Percentiles rank a stretch among this genome's conserved stretches.
Conservation (phyloP, 1,284 basidiomycete species). For the Apiotrichum montevideense region DNA sequence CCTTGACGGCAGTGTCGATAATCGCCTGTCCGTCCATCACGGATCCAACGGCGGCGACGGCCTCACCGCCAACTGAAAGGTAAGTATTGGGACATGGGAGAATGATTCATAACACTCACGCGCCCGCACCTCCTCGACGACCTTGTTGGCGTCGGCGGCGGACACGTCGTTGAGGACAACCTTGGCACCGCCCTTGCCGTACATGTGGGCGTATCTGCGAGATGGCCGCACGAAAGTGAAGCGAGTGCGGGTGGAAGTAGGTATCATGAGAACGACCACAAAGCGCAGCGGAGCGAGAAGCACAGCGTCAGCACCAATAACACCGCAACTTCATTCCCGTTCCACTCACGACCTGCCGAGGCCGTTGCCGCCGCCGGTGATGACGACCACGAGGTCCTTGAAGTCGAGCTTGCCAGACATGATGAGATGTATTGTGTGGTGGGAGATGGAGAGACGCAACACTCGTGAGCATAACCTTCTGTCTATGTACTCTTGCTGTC, state of each 20-base stretch:
- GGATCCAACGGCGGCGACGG: conserved; percentile 78
- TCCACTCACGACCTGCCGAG: conserved; percentile 58
- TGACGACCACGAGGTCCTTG: conserved; percentile 84
- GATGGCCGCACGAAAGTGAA: too few species aligned
- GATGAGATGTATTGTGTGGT: not conserved
- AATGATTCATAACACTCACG: conserved; percentile 51
- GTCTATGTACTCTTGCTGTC: too few species aligned
- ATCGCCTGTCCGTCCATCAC: conserved; percentile 83
- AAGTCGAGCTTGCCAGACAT: conserved; percentile 50
- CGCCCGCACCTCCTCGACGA: conserved; percentile 80
- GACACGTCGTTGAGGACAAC: conserved; percentile 95
- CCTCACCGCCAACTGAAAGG: conserved; percentile 70
- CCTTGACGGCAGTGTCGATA: conserved; percentile 73
- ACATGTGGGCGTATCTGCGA: conserved; percentile 74
- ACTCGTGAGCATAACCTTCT: too few species aligned
- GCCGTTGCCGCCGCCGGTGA: conserved; percentile 94
- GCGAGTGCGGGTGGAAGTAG: too few species aligned
- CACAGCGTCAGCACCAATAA: too few species aligned
- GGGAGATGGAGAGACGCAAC: not conserved
- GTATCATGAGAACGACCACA: too few species aligned
- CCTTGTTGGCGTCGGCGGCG: conserved; percentile 77
- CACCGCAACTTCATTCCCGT: too few species aligned
- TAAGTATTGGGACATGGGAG: not conserved
- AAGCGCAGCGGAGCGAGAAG: too few species aligned
- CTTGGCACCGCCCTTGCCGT: conserved; percentile 83